Conservation (phyloP, 2,329 filamentous ascomycete genomes). For the Cytospora piceae region DNA sequence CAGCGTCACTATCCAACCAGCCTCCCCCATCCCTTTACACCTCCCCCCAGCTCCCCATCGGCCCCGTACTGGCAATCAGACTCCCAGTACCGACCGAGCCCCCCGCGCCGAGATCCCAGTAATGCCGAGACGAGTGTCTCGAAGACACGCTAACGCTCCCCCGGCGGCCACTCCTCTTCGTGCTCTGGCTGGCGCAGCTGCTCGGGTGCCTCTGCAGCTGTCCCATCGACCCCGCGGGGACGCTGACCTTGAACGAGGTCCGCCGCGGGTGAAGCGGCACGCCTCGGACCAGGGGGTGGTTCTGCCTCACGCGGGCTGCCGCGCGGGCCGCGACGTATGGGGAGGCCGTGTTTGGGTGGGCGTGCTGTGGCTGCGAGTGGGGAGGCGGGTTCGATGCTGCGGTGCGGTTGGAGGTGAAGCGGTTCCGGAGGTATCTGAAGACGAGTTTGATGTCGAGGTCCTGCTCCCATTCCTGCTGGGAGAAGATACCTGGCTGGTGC, state of each 20-base stretch:
- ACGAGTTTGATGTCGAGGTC: conserved; percentile 90
- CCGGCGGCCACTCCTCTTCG: conserved; percentile 69
- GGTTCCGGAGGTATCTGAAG: conserved; percentile 81
- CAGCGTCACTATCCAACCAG: conserved; percentile 1
- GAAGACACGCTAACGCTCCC: conserved; percentile 75
- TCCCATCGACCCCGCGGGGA: conserved; percentile 47
- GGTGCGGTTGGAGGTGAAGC: conserved; percentile 61
- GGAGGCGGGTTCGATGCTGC: conserved; percentile 48
- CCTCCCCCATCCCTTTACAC: conserved; percentile 47
- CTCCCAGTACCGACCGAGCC: conserved; percentile 78
- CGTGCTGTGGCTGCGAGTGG: conserved; percentile 51
- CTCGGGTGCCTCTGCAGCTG: conserved; percentile 51
- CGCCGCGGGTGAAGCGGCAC: conserved; percentile 58
- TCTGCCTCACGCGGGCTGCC: conserved; percentile 81
- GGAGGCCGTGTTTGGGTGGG: conserved; percentile 52
- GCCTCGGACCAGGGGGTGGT: conserved; percentile 81
- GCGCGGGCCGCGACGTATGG: conserved; percentile 71
- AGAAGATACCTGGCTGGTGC: conserved; percentile 45
- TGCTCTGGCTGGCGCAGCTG: conserved; percentile 88
- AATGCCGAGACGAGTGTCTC: conserved; percentile 80
- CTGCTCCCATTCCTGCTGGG: conserved; percentile 88
- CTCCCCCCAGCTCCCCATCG: conserved; percentile 80
- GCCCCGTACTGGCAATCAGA: conserved; percentile 66
- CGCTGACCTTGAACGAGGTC: conserved; percentile 57
- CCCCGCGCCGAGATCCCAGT: conserved; percentile 78